A percentile compares a stretch with the other conserved stretches of the same genome.
These are phyloP conservation scores for Boletus semigastroideus DNA, from an alignment of 1,284 basidiomycete genomes.

Conservation along the genomic window DNA sequence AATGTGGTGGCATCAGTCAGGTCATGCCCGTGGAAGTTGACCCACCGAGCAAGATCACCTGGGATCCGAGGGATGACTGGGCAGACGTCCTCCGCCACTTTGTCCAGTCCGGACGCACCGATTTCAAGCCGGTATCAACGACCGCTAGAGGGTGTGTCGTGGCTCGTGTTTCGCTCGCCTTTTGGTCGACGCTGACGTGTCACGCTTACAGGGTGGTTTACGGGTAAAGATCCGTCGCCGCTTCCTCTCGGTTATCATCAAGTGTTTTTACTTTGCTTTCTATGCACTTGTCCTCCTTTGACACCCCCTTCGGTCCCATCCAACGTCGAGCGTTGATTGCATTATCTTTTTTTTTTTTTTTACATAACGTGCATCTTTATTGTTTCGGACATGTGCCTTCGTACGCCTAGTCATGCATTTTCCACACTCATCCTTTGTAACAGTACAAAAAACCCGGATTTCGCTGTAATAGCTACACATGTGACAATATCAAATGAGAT, in stretches of 20 bases:
- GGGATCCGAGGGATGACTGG: conserved; percentile 76
- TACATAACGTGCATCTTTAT: conserved; percentile 22
- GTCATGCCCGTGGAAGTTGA: conserved; percentile 84
- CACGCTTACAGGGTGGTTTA: conserved; percentile 33
- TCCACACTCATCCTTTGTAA: conserved; percentile 28
- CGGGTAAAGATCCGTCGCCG: conserved; percentile 26
- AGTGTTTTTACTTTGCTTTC: conserved; percentile 14
- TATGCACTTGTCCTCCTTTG: conserved; percentile 1
- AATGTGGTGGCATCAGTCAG: conserved; percentile 70
- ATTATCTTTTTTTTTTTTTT: conserved; percentile 18
- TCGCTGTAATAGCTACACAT: conserved; percentile 15
- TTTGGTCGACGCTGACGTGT: conserved; percentile 15
- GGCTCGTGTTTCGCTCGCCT: background rate
- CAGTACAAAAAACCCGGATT: conserved; percentile 12
- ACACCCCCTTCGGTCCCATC: background rate
- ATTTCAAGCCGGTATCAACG: conserved; percentile 77
- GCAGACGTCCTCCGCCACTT: conserved; percentile 62
- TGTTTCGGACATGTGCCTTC: conserved; percentile 21
- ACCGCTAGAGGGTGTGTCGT: conserved; percentile 63
- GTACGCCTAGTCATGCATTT: conserved; percentile 26
- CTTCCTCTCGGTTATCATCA: background rate
- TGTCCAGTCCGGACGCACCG: conserved; percentile 67
- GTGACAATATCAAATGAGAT: background rate
- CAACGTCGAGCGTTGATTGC: conserved; percentile 34
- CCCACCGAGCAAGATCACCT: conserved; percentile 66